phyloP scores from a whole-genome alignment of 2,329 filamentous ascomycete species.

The Curvularia sp. region DNA sequence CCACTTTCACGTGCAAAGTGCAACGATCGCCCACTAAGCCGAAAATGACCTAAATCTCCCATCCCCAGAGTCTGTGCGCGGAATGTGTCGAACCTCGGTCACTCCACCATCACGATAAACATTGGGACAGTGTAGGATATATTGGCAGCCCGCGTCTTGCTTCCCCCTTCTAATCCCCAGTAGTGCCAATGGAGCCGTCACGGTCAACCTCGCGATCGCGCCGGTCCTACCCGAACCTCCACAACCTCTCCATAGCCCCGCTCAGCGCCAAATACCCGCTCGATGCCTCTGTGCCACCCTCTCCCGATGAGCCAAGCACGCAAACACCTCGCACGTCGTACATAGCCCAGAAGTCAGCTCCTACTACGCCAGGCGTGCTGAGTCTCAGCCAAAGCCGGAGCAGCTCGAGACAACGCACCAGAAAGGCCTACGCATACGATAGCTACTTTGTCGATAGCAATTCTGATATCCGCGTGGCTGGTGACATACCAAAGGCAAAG shows the following conservation, averaged over 20 bases:
- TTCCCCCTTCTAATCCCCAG: neutral
- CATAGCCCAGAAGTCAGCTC: conserved; percentile 57
- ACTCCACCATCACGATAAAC: conserved; percentile 25
- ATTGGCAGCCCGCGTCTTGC: neutral
- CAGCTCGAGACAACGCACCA: conserved; percentile 47
- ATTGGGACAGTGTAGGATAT: conserved; percentile 9
- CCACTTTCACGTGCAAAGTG: conserved; percentile 31
- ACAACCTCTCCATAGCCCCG: conserved; percentile 67
- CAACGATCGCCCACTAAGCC: conserved; percentile 27
- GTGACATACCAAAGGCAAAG: conserved; percentile 56
- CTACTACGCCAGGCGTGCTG: conserved; percentile 58
- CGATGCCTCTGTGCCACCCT: conserved; percentile 51
- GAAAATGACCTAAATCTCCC: conserved; percentile 17
- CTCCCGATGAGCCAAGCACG: conserved; percentile 35
- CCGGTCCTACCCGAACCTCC: conserved; percentile 66
- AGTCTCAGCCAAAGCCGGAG: conserved; percentile 51
- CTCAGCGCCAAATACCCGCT: conserved; percentile 63
- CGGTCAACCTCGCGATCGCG: conserved; percentile 46
- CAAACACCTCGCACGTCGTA: conserved; percentile 53
- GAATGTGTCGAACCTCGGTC: conserved; percentile 35
- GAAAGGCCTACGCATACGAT: conserved; percentile 42
- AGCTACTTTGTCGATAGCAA: conserved; percentile 42
- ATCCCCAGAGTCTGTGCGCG: conserved; percentile 33
- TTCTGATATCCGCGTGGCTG: conserved; percentile 31
- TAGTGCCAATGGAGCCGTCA: conserved; percentile 35